Conservation (phyloP, 306 rosid genomes). For the Dicorynia guianensis region DNA sequence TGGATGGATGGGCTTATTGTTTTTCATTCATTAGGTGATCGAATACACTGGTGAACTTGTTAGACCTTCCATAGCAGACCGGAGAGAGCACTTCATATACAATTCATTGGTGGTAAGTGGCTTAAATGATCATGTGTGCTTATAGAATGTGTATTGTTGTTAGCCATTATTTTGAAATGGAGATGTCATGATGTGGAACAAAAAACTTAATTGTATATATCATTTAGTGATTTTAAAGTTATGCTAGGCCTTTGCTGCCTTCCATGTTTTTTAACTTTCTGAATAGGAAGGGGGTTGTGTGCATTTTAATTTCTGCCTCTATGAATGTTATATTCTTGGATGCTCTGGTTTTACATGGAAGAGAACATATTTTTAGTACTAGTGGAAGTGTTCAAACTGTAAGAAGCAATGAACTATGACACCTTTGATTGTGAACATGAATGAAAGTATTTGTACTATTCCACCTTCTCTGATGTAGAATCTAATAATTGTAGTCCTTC, state of each 20-base stretch:
- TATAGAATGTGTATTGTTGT: constrained; percentile 13
- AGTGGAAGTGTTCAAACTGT: constrained; percentile 22
- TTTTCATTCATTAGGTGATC: constrained; percentile 71
- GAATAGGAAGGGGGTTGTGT: not conserved
- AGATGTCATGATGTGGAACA: not conserved
- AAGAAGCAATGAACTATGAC: not conserved
- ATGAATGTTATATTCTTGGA: constrained; percentile 7
- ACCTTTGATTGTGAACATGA: constrained; percentile 32
- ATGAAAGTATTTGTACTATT: constrained; percentile 28
- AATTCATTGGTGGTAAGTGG: constrained; percentile 93
- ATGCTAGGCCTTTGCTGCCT: not conserved
- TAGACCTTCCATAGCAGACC: constrained; percentile 93
- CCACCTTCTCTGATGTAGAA: constrained; percentile 18
- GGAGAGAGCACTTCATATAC: constrained; percentile 96
- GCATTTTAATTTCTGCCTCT: not conserved
- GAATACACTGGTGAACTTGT: constrained; percentile 97
- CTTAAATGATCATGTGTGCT: constrained; percentile 32
- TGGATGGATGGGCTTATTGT: constrained; percentile 5
- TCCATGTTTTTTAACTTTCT: not conserved
- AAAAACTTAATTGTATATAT: not conserved
- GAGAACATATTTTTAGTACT: not conserved
- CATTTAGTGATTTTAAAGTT: not conserved
- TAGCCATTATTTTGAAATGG: constrained; percentile 6
- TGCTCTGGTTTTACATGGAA: constrained; percentile 1
- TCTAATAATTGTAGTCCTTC: not conserved